Conservation (phyloP, 2,329 filamentous ascomycete genomes). For the Epichloe gansuensis region DNA sequence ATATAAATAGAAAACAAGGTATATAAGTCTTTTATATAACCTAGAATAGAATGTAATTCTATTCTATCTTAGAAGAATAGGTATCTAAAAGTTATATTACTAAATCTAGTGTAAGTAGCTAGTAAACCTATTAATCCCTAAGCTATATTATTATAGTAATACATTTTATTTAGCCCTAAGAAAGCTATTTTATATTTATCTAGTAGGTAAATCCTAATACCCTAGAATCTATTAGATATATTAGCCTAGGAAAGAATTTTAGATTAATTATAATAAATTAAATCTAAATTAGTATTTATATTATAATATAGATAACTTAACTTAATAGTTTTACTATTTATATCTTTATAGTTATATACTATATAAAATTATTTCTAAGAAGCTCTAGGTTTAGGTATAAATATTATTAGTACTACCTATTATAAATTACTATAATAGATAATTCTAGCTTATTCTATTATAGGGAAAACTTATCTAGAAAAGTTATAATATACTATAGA, state of each 20-base stretch:
- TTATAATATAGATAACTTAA: too few species aligned
- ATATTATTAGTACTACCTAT: background rate
- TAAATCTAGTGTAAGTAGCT: background rate
- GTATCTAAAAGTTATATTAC: background rate
- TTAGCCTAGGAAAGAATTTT: too few species aligned
- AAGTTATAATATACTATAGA: background rate
- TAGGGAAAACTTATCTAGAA: background rate
- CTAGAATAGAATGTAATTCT: background rate
- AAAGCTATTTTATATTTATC: too few species aligned
- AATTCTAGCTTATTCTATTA: background rate
- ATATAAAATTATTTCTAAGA: too few species aligned
- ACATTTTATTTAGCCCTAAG: too few species aligned
- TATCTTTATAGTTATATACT: background rate
- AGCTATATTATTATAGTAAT: background rate
- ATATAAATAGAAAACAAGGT: background rate
- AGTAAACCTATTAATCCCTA: background rate
- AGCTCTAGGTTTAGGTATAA: background rate
- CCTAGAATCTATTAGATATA: too few species aligned
- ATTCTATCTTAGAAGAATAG: background rate
- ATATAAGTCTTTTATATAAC: background rate
- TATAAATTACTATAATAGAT: background rate
- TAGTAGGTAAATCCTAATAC: too few species aligned
- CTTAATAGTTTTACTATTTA: too few species aligned
- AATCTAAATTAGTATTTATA: too few species aligned
- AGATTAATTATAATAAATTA: too few species aligned